A percentile compares a stretch with the other conserved stretches of the same genome.
Conservation (phyloP, 2,329 filamentous ascomycete genomes). For the Ustilaginoidea virens region DNA sequence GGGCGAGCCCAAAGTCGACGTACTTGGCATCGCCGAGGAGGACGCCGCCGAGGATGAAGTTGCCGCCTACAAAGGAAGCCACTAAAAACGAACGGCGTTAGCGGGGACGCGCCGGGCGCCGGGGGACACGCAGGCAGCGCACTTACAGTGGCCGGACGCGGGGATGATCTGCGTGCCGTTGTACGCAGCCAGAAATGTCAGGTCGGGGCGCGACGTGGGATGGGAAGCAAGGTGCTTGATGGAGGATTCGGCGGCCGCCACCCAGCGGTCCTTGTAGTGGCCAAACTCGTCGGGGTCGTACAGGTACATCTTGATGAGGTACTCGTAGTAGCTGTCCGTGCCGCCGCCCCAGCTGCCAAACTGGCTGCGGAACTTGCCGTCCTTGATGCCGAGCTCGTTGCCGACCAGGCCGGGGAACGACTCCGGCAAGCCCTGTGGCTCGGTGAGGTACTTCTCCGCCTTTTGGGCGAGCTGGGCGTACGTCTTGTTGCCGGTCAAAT, state of each 20-base stretch:
- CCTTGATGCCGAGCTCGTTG: conserved; percentile 44
- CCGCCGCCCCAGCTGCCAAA: conserved; percentile 63
- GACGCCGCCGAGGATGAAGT: conserved; percentile 68
- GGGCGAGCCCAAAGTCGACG: conserved; percentile 55
- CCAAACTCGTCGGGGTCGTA: conserved; percentile 54
- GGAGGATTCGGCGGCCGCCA: conserved; percentile 57
- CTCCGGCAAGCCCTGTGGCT: conserved; percentile 41
- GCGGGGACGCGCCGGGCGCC: background rate
- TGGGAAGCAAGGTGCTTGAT: conserved; percentile 57
- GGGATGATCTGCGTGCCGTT: conserved; percentile 26
- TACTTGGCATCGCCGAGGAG: conserved; percentile 51
- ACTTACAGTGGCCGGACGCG: conserved; percentile 35
- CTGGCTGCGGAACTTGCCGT: conserved; percentile 51
- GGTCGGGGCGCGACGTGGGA: conserved; percentile 46
- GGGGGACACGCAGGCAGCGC: background rate
- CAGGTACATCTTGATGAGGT: conserved; percentile 80
- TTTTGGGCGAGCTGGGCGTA: conserved; percentile 54
- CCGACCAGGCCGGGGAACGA: conserved; percentile 68
- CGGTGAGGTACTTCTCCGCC: conserved; percentile 55
- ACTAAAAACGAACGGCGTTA: conserved; percentile 24
- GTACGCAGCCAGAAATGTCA: conserved; percentile 56
- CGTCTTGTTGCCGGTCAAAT: conserved; percentile 50
- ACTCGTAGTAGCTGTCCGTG: conserved; percentile 74
- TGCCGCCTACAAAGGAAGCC: conserved; percentile 74
- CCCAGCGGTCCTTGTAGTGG: conserved; percentile 58